Base-by-base conservation (phyloP, 768 basidiomycete genomes). In the Paxillus ammoniavirescens region DNA sequence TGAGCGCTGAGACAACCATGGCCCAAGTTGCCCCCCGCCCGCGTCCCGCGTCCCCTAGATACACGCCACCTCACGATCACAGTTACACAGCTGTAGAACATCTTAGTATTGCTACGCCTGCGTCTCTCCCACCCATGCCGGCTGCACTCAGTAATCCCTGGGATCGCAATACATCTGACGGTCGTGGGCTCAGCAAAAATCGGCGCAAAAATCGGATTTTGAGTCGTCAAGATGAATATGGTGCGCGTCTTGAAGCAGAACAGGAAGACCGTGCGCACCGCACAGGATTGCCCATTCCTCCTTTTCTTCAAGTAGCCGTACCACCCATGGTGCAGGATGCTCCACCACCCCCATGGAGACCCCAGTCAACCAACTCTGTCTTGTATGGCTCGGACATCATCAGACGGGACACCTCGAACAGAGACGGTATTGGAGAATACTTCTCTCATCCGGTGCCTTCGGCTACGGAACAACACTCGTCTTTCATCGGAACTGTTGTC, bases 351-450 rank as follows among this genome's bases (percentile, higher is more conserved):
- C 28, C 14, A 33, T 43, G 30, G 26, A 49, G 28, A 13, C 55
- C 15, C 23, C 40, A 14, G 42, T 56, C 37, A 23, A 28, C 42
- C 5, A 45, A 47, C 41, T 59, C 61, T 21, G 53, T 55, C 30
- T 44, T 64, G 41, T 55, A 67, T 10, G 66, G 67, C 2, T 70
- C 71, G 5, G 71, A 71, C 52, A 69, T 71, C 53, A 54, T 72
- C 10, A 60, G 61, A 43, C 14, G 33, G 4, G 26, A 36, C 17
- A 28, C 47, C 30, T 37, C 40, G n/a, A 42, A 18, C 36, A 21
- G n/a, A 30, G 53, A 54, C 33, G 26, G 31, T 30, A 13, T 50
- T 14, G 42, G 45, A 30, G 35, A 28, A 26, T 40, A 6, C 12
- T 31, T 7, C 23, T 42, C 46, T 30, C 46, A 23, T 30, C 13